Evolutionary conservation across 495 filamentous ascomycete species (phyloP).

Genomic region (Aspergillus baeticus): DNA sequence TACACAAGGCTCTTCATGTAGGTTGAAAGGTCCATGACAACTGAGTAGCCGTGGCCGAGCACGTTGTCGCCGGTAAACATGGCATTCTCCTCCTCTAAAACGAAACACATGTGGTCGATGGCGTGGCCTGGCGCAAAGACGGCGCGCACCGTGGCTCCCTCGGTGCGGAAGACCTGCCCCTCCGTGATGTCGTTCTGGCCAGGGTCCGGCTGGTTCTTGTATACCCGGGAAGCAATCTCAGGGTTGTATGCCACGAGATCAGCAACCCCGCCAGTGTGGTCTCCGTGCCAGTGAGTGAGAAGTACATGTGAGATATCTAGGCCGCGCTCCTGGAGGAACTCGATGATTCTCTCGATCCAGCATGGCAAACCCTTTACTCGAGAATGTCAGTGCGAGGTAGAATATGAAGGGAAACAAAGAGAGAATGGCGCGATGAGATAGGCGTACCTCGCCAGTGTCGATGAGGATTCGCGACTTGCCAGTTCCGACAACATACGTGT

Average conservation of each 20-base stretch:
- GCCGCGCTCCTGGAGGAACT: slow-evolving; percentile 23
- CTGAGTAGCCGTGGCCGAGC: slow-evolving; percentile 39
- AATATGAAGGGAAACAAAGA: background rate
- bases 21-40: background rate
- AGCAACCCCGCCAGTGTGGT: slow-evolving; percentile 70
- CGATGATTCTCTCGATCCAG: slow-evolving; percentile 28
- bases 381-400: background rate
- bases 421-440: background rate
- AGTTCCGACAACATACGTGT: slow-evolving; percentile 75
- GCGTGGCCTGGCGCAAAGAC: slow-evolving; percentile 43
- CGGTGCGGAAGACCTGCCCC: slow-evolving; percentile 35
- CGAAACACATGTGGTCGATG: slow-evolving; percentile 46
- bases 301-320: slow-evolving; percentile 56
- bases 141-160: slow-evolving; percentile 42
- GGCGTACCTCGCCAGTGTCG: slow-evolving; percentile 53
- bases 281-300: slow-evolving; percentile 83
- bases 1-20: slow-evolving; percentile 6
- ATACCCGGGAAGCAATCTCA: slow-evolving; percentile 26
- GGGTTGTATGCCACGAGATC: slow-evolving; percentile 58
- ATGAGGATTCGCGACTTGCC: slow-evolving; percentile 60
- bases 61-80: slow-evolving; percentile 82
- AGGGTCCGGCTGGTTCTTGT: slow-evolving; percentile 45
- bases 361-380: slow-evolving; percentile 34
- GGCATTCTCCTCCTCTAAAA: slow-evolving; percentile 60
- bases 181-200: slow-evolving; percentile 44